Conservation (phyloP, 2,329 filamentous ascomycete genomes). For the Pseudogymnoascus sp. region DNA sequence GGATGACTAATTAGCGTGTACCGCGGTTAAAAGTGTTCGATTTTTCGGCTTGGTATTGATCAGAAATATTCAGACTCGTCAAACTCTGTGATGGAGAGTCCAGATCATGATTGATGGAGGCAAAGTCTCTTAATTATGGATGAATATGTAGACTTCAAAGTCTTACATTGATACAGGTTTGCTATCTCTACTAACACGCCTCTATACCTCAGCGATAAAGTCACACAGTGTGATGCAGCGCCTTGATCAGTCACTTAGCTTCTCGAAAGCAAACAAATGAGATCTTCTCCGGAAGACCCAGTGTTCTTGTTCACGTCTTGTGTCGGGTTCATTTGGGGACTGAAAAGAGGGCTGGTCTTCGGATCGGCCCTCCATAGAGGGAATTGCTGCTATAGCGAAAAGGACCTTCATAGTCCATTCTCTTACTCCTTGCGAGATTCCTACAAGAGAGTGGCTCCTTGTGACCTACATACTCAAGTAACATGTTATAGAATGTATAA, state of each 20-base stretch:
- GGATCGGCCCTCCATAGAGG: constrained; percentile 30
- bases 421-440: constrained; percentile 36
- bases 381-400: constrained; percentile 37
- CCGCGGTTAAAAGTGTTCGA: background rate
- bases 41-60: background rate
- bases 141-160: background rate
- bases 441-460: constrained; percentile 43
- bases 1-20: background rate
- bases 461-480: constrained; percentile 36
- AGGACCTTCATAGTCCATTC: constrained; percentile 48
- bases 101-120: background rate
- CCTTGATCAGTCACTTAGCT: constrained; percentile 38
- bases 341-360: constrained; percentile 29
- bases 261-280: constrained; percentile 31
- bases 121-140: background rate
- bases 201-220: background rate
- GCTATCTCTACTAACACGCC: background rate
- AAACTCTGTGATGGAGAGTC: background rate
- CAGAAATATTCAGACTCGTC: background rate
- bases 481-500: background rate
- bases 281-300: constrained; percentile 36
- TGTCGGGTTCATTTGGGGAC: constrained; percentile 32
- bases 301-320: constrained; percentile 38
- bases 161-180: background rate
- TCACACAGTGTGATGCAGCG: constrained; percentile 18